Evolutionary conservation across 148 eudicot species (phyloP).

Genomic region (Amaranthus palmeri): DNA sequence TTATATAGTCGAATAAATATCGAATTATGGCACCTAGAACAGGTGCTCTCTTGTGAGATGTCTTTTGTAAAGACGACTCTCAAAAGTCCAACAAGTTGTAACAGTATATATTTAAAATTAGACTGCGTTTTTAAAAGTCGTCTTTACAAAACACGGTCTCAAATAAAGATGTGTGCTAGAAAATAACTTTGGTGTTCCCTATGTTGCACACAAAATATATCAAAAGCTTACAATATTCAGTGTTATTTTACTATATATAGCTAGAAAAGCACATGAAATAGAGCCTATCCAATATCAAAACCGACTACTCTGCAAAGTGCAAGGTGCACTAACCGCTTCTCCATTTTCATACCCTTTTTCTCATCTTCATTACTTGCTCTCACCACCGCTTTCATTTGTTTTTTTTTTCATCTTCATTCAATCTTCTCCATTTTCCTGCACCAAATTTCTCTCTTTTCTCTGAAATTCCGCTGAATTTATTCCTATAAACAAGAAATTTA

Average conservation of each 20-base stretch:
- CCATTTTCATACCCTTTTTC: neutral
- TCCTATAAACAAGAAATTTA: neutral
- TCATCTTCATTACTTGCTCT: neutral
- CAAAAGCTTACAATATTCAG: too few relatives aligned
- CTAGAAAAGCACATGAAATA: neutral
- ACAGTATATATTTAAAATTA: too few relatives aligned
- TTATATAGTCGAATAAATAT: too few relatives aligned
- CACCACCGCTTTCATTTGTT: neutral
- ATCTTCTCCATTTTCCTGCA: neutral
- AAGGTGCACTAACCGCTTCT: constrained; percentile 17
- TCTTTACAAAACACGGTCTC: too few relatives aligned
- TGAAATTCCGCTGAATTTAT: neutral
- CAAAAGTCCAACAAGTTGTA: too few relatives aligned
- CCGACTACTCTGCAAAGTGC: neutral
- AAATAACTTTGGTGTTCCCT: too few relatives aligned
- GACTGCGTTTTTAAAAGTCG: too few relatives aligned
- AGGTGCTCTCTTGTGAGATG: too few relatives aligned
- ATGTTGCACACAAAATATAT: too few relatives aligned
- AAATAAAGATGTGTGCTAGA: too few relatives aligned
- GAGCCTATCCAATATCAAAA: neutral
- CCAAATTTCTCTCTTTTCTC: neutral
- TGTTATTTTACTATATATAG: neutral
- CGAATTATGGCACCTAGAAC: too few relatives aligned
- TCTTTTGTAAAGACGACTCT: too few relatives aligned
- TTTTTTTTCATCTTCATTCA: neutral